Evolutionary conservation across 148 eudicot genomes (phyloP).

Genomic region (Nepenthes mirabilis): DNA sequence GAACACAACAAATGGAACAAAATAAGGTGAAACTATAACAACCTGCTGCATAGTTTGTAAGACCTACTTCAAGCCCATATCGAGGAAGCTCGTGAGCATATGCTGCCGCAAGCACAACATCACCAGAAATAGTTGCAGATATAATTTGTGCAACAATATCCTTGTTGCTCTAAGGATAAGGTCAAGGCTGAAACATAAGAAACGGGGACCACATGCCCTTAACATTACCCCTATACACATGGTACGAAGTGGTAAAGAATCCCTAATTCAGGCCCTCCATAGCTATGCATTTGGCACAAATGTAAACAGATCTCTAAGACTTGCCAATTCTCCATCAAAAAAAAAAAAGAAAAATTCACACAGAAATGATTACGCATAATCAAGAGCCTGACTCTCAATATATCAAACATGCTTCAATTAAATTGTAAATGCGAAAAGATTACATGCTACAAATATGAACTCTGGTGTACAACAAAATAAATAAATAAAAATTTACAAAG

Average conservation of each 20-base stretch:
- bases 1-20: background rate
- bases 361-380: too few species aligned
- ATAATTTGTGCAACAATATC: conserved; percentile 52
- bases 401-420: too few species aligned
- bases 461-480: background rate
- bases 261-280: too few species aligned
- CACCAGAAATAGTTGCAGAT: conserved; percentile 62
- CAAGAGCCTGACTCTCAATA: too few species aligned
- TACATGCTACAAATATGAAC: background rate
- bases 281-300: too few species aligned
- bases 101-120: conserved; percentile 50
- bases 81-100: conserved; percentile 66
- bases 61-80: conserved; percentile 72
- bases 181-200: conserved; percentile 13
- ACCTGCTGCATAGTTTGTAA: conserved; percentile 77
- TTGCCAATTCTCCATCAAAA: too few species aligned
- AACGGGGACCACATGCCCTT: background rate
- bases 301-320: too few species aligned
- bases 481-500: conserved; percentile 10
- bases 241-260: too few species aligned
- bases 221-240: too few species aligned
- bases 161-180: conserved; percentile 45
- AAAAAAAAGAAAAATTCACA: too few species aligned
- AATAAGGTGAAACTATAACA: background rate
- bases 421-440: background rate